Conservation (phyloP, 306 rosid genomes). For the Psophocarpus tetragonolobus region DNA sequence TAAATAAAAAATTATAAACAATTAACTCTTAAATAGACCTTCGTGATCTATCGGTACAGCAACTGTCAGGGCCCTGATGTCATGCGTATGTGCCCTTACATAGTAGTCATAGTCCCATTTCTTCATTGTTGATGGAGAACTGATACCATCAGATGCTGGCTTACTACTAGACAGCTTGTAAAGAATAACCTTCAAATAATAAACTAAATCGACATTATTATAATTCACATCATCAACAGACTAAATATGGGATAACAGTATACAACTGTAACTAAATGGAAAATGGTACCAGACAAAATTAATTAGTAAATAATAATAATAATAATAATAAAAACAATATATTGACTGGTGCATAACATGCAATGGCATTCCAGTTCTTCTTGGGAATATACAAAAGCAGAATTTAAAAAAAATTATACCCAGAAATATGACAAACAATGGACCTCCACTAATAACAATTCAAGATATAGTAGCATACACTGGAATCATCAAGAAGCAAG, state of each 20-base stretch:
- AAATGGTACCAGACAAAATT: not conserved
- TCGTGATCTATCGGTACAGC: slow-evolving; percentile 86
- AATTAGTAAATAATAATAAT: not conserved
- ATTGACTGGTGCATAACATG: not conserved
- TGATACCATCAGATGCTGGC: slow-evolving; percentile 43
- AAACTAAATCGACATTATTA: slow-evolving; percentile 31
- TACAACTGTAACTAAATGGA: not conserved
- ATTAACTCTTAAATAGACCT: slow-evolving; percentile 50
- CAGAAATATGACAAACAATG: not conserved
- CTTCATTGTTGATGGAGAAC: slow-evolving; percentile 41
- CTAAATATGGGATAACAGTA: not conserved
- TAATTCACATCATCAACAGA: slow-evolving; percentile 12
- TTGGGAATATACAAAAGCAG: not conserved
- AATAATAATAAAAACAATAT: not conserved
- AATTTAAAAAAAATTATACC: slow-evolving; percentile 2
- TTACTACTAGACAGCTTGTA: slow-evolving; percentile 69
- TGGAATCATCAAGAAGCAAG: not conserved
- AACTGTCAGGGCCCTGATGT: slow-evolving; percentile 81
- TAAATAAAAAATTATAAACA: not conserved
- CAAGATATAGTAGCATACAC: not conserved
- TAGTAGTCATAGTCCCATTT: slow-evolving; percentile 83
- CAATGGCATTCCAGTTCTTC: not conserved
- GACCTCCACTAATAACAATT: slow-evolving; percentile 20
- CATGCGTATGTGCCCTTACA: slow-evolving; percentile 84
- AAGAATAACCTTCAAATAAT: slow-evolving; percentile 73